A percentile compares a stretch with the other conserved stretches of the same genome.
Evolutionary conservation across 2,329 filamentous ascomycete genomes (phyloP).

Genomic region (Colletotrichum orbiculare): DNA sequence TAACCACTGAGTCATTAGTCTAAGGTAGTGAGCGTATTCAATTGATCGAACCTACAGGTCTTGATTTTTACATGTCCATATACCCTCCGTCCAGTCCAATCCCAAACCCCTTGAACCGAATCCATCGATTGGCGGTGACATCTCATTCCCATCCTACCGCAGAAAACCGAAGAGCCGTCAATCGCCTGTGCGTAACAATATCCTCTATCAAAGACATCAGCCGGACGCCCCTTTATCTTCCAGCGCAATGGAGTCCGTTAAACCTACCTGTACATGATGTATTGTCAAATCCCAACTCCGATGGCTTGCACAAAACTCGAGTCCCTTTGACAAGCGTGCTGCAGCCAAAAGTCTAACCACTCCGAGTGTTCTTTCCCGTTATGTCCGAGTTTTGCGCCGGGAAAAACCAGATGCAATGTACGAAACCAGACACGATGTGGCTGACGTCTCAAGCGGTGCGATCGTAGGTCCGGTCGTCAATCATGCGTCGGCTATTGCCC

Average conservation of each 20-base stretch:
- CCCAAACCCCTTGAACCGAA: too few species aligned
- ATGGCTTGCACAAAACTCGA: not conserved
- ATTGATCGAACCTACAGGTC: too few species aligned
- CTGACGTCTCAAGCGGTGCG: slow-evolving; percentile 16
- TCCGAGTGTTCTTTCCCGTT: not conserved
- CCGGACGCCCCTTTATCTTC: too few species aligned
- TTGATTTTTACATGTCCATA: too few species aligned
- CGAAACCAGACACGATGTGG: not conserved
- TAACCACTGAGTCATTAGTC: too few species aligned
- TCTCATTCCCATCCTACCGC: too few species aligned
- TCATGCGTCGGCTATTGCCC: slow-evolving; percentile 44
- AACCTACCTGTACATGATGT: slow-evolving; percentile 1
- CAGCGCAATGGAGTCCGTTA: not conserved
- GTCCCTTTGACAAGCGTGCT: not conserved
- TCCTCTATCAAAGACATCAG: too few species aligned
- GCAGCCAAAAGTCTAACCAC: not conserved
- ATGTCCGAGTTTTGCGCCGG: not conserved
- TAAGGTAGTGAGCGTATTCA: too few species aligned
- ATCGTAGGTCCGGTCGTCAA: slow-evolving; percentile 43
- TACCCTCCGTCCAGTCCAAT: too few species aligned
- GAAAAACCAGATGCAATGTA: not conserved
- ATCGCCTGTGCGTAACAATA: too few species aligned
- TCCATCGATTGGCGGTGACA: too few species aligned
- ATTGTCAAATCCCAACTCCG: not conserved
- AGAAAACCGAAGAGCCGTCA: too few species aligned